Conservation (phyloP, 148 eudicot genomes). For the Rheum nobile region DNA sequence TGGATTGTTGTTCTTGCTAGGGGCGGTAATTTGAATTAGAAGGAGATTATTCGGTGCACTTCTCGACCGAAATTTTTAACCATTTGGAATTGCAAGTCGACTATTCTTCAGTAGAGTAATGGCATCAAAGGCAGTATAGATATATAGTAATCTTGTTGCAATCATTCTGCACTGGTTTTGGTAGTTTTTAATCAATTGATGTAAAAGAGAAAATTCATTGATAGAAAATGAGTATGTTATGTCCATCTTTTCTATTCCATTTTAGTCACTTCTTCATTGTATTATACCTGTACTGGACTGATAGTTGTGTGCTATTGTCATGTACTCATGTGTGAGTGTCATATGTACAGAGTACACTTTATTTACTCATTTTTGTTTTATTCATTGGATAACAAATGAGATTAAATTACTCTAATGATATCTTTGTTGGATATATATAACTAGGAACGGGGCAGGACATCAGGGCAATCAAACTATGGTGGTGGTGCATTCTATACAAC, state of each 20-base stretch:
- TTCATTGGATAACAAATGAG: background rate
- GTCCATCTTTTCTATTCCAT: background rate
- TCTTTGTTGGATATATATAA: background rate
- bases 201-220: background rate
- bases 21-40: background rate
- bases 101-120: background rate
- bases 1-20: background rate
- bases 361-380: background rate
- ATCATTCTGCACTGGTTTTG: background rate
- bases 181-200: background rate
- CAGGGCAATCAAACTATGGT: conserved; percentile 33
- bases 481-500: conserved; percentile 54
- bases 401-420: background rate
- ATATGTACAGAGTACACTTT: background rate
- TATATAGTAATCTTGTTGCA: background rate
- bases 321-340: background rate
- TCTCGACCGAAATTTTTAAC: background rate
- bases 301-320: background rate
- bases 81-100: background rate
- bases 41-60: background rate
- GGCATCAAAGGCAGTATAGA: background rate
- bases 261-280: background rate
- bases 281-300: background rate
- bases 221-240: background rate
- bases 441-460: conserved; percentile 19